Conservation (phyloP, 1,284 basidiomycete genomes). For the Ceratobasidium papillatum region DNA sequence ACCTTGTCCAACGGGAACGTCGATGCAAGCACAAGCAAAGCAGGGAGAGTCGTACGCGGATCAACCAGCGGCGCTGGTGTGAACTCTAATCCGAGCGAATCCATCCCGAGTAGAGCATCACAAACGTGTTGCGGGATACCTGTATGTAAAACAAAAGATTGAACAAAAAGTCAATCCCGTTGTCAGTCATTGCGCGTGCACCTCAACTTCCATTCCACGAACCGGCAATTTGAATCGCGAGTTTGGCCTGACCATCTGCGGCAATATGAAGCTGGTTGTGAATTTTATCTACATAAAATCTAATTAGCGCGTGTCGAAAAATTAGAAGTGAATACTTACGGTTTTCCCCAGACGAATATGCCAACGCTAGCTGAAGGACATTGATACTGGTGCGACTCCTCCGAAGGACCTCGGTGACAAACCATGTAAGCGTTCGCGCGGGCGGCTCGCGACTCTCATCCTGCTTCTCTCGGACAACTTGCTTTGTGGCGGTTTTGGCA, state of each 20-base stretch:
- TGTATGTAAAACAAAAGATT: not conserved
- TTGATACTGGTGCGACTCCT: conserved; percentile 42
- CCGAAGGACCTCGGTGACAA: conserved; percentile 44
- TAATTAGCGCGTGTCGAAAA: not conserved
- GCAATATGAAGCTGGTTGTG: conserved; percentile 17
- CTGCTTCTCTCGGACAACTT: not conserved
- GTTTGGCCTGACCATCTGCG: conserved; percentile 17
- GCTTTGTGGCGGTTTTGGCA: not conserved
- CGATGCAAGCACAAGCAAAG: too few relatives aligned
- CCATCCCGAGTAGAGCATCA: too few relatives aligned
- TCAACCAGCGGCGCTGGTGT: too few relatives aligned
- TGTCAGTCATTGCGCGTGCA: not conserved
- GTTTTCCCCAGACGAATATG: conserved; percentile 34
- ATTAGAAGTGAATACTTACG: not conserved
- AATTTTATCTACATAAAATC: conserved; percentile 5
- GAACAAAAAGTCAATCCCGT: not conserved
- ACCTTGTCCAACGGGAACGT: too few relatives aligned
- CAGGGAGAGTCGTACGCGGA: too few relatives aligned
- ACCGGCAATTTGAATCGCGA: conserved; percentile 29
- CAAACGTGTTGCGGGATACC: not conserved
- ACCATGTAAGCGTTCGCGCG: conserved; percentile 27
- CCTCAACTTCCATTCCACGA: conserved; percentile 7
- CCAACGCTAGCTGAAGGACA: conserved; percentile 43
- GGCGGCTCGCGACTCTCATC: conserved; percentile 16
- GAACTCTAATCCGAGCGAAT: too few relatives aligned